phyloP scores from a whole-genome alignment of 345 rosid species.

The Salix suchowensis region DNA sequence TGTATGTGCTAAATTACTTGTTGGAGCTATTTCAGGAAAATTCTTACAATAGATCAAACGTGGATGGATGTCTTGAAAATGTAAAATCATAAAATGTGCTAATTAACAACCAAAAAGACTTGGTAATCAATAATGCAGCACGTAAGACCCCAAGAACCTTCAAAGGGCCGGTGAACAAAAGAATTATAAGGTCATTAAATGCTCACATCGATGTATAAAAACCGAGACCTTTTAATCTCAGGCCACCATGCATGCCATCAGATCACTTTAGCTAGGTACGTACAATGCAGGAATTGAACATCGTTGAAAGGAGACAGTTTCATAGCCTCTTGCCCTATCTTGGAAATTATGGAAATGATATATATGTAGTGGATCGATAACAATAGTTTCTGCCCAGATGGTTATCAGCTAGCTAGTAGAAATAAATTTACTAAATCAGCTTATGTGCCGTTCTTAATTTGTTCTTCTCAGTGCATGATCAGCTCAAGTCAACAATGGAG shows the following conservation, averaged over 20 bases:
- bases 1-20: neutral
- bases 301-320: neutral
- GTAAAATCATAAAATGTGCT: neutral
- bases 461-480: neutral
- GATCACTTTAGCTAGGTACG: neutral
- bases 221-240: neutral
- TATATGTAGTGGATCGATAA: neutral
- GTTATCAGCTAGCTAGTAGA: neutral
- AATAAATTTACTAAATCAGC: neutral
- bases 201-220: too few relatives aligned
- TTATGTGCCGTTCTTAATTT: neutral
- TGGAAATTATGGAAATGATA: neutral
- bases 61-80: neutral
- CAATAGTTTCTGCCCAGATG: neutral
- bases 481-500: neutral
- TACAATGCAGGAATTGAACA: neutral
- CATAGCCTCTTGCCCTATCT: neutral
- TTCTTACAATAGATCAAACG: neutral
- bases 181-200: too few relatives aligned
- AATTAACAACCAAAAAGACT: neutral
- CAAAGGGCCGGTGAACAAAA: neutral
- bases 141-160: neutral
- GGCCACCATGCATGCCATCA: neutral
- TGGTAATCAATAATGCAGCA: neutral
- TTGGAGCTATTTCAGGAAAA: neutral